Evolutionary conservation across 2,329 filamentous ascomycete species (phyloP).

Genomic region (Fusarium temperatum): DNA sequence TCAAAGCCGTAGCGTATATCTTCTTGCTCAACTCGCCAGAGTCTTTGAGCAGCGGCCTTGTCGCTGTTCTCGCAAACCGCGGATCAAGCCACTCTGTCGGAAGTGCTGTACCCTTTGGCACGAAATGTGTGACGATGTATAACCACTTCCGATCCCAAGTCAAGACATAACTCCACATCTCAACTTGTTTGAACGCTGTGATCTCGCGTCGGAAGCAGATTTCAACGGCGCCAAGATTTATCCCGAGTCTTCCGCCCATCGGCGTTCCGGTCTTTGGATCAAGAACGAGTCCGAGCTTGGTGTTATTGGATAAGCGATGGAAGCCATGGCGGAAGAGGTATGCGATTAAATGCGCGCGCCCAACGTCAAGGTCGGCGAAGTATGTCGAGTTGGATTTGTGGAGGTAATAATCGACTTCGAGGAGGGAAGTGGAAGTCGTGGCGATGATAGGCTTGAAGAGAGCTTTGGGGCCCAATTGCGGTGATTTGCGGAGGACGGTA

Average conservation of each 20-base stretch:
- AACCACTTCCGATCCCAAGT: constrained; percentile 14
- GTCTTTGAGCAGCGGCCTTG: rapidly evolving
- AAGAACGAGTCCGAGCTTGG: not conserved
- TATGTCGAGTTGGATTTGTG: constrained; percentile 16
- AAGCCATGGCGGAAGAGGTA: not conserved
- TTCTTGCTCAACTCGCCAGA: not conserved
- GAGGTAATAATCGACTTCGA: constrained; percentile 7
- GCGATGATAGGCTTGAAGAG: not conserved
- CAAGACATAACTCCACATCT: constrained; percentile 4
- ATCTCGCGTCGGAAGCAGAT: not conserved
- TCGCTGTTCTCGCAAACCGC: not conserved
- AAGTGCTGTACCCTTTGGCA: not conserved
- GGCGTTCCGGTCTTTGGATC: not conserved
- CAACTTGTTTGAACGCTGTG: not conserved
- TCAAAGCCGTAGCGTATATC: not conserved
- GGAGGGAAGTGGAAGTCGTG: not conserved
- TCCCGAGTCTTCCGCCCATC: not conserved
- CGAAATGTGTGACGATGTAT: constrained; percentile 1
- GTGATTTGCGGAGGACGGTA: not conserved
- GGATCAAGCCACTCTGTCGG: not conserved
- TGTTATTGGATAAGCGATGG: not conserved
- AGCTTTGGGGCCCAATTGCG: not conserved
- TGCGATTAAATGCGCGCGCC: not conserved
- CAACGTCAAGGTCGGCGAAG: constrained; percentile 10
- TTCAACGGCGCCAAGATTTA: not conserved